A percentile compares a stretch with the other conserved stretches of the same genome.
These are phyloP conservation scores for Magnolia sinica DNA, from an alignment of 164 flowering plant species.

Conservation along the genomic window DNA sequence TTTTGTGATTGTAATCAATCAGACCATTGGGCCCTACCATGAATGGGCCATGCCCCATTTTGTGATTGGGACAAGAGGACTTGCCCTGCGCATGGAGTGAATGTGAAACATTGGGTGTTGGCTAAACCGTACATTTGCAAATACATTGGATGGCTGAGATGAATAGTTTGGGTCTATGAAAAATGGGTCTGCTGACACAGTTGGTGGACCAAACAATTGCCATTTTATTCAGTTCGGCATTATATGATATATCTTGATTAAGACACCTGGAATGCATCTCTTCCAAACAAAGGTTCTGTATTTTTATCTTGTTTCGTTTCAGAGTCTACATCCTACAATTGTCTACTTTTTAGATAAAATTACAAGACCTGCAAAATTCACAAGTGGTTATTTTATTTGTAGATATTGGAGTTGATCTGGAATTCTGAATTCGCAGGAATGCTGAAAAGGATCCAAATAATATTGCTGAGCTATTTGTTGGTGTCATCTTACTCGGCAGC, in stretches of 20 bases:
- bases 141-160: not conserved
- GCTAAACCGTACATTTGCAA: no score
- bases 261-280: no score
- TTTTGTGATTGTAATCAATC: no score
- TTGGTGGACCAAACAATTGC: no score
- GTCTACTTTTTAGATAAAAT: no score
- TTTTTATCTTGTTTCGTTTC: not conserved
- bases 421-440: conserved; percentile 10
- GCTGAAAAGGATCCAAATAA: not conserved
- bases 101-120: not conserved
- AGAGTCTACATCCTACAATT: not conserved
- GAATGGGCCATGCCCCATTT: no score
- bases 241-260: no score
- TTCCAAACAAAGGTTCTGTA: no score
- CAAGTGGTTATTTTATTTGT: not conserved
- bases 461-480: not conserved
- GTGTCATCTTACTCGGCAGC: not conserved
- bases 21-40: no score
- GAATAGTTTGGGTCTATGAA: not conserved
- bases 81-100: not conserved
- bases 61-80: no score
- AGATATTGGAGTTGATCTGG: not conserved
- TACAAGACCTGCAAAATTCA: not conserved
- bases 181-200: not conserved
- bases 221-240: no score